Conservation (phyloP, 495 filamentous ascomycete species). For the Jackrogersella minutella region DNA sequence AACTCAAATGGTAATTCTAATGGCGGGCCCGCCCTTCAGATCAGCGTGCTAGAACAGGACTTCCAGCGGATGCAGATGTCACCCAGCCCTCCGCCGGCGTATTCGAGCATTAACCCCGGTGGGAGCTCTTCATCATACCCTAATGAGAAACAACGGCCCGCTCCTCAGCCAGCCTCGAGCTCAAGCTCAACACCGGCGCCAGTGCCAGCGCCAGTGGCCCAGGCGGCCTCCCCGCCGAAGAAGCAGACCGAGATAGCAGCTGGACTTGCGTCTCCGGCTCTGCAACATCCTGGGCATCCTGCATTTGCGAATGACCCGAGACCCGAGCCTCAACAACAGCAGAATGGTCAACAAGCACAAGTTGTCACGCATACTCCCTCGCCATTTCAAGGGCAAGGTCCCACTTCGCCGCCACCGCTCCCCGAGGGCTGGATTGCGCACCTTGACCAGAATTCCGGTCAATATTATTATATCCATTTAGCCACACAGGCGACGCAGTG, state of each 20-base stretch:
- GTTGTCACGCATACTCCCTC: conserved; percentile 55
- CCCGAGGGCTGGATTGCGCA: conserved; percentile 99
- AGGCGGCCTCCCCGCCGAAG: conserved; percentile 59
- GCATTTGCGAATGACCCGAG: conserved; percentile 85
- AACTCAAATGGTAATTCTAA: conserved; percentile 11
- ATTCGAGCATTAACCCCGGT: conserved; percentile 75
- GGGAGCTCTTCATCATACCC: conserved; percentile 67
- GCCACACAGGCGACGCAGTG: conserved; percentile 96
- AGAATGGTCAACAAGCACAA: conserved; percentile 56
- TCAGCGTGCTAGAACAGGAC: conserved; percentile 82
- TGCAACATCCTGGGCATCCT: conserved; percentile 71
- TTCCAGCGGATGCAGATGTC: conserved; percentile 86
- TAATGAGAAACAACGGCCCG: conserved; percentile 72
- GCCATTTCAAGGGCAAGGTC: conserved; percentile 64
- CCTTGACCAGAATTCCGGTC: conserved; percentile 90
- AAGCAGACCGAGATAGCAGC: conserved; percentile 53
- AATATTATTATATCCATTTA: conserved; percentile 99
- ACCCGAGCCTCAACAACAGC: conserved; percentile 49
- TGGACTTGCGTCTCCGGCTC: conserved; percentile 54
- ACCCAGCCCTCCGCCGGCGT: conserved; percentile 88
- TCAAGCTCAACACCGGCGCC: conserved; percentile 50
- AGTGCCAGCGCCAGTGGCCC: conserved; percentile 44
- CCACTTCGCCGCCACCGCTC: conserved; percentile 85
- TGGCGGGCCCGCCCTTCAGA: conserved; percentile 47
- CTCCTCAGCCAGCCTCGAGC: conserved; percentile 48